Evolutionary conservation across 2,329 filamentous ascomycete genomes (phyloP).

Genomic region (Talaromyces islandicus): DNA sequence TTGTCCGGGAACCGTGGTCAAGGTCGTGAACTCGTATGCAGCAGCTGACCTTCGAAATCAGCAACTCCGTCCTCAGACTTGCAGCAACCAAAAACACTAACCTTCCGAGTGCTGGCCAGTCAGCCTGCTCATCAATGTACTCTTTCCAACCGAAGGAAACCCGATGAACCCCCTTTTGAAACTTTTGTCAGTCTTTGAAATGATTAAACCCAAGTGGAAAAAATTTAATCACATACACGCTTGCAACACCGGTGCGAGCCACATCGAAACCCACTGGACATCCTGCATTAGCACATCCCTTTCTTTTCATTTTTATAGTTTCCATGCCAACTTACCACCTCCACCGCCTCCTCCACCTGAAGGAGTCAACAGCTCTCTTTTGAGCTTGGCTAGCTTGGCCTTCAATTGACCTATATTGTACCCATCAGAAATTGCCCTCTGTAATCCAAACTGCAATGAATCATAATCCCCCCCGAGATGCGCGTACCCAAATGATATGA

Average conservation of each 20-base stretch:
- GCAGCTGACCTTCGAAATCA: conserved; percentile 51
- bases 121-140: conserved; percentile 89
- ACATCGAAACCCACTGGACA: conserved; percentile 80
- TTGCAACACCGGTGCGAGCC: conserved; percentile 92
- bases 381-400: conserved; percentile 96
- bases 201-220: background rate
- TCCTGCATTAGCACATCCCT: conserved; percentile 6
- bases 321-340: conserved; percentile 51
- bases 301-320: conserved; percentile 3
- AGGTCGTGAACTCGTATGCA: conserved; percentile 96
- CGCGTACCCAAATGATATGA: conserved; percentile 74
- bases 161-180: conserved; percentile 72
- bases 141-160: conserved; percentile 97
- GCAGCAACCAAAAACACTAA: conserved; percentile 18
- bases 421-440: conserved; percentile 14
- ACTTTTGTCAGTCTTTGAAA: background rate
- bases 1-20: conserved; percentile 95
- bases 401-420: conserved; percentile 66
- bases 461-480: background rate
- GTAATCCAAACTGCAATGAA: background rate
- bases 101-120: conserved; percentile 94
- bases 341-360: conserved; percentile 73
- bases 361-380: conserved; percentile 89
- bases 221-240: conserved; percentile 52
- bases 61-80: background rate